These are phyloP conservation scores for Ceratocystis diversiconidia DNA, from an alignment of 2,329 filamentous ascomycete species.

Conservation along the genomic window DNA sequence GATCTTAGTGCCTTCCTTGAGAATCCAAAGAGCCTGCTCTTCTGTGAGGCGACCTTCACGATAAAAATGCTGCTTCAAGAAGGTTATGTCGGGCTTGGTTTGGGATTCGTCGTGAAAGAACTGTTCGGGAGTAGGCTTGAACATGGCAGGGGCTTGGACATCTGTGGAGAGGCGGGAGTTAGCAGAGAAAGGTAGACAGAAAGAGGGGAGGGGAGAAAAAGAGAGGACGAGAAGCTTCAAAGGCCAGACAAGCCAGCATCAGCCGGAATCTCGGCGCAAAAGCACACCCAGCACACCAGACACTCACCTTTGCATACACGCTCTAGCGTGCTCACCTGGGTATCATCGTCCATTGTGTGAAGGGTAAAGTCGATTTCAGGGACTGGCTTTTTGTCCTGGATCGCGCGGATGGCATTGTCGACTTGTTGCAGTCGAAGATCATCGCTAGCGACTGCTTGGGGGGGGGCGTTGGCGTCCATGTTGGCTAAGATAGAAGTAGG, in stretches of 20 bases:
- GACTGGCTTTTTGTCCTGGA: slow-evolving; percentile 85
- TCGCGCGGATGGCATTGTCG: slow-evolving; percentile 82
- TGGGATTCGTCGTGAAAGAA: slow-evolving; percentile 82
- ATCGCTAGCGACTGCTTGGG: slow-evolving; percentile 26
- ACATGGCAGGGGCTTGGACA: slow-evolving; percentile 92
- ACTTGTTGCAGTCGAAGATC: slow-evolving; percentile 47
- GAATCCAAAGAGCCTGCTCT: slow-evolving; percentile 93
- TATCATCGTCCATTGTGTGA: slow-evolving; percentile 95
- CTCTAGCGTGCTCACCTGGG: slow-evolving; percentile 87
- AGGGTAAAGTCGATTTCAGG: slow-evolving; percentile 98
- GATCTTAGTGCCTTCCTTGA: slow-evolving; percentile 74
- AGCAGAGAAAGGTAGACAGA: background rate
- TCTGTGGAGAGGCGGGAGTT: slow-evolving; percentile 40
- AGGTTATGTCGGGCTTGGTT: slow-evolving; percentile 79
- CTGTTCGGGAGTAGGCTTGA: slow-evolving; percentile 81
- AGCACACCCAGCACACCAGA: too few relatives aligned
- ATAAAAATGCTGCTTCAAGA: slow-evolving; percentile 97
- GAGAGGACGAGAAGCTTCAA: background rate
- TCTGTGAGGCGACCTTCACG: slow-evolving; percentile 92
- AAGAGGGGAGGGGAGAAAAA: slow-evolving; percentile 13
- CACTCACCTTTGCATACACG: slow-evolving; percentile 89
- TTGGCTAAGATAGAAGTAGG: background rate
- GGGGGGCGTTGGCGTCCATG: slow-evolving; percentile 36
- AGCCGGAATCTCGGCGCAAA: too few relatives aligned
- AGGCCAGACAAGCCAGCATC: too few relatives aligned